Evolutionary conservation across 192 early-diverging fungal genomes (phyloP).

Genomic region (Gigaspora rosea): DNA sequence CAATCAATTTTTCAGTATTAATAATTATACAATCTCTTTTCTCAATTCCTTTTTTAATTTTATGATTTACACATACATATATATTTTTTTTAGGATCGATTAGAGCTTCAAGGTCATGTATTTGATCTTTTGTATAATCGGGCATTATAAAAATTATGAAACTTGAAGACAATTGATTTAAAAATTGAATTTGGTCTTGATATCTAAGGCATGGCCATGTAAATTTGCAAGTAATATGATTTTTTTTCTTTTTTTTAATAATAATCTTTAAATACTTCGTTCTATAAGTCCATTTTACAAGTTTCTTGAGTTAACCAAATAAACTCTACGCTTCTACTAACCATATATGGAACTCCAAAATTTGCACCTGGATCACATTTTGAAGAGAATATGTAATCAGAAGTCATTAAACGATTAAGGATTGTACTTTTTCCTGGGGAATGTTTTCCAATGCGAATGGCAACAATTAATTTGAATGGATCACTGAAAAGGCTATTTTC

Average conservation of each 20-base stretch:
- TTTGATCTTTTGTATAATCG: slow-evolving; percentile 3
- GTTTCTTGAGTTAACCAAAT: slow-evolving; percentile 30
- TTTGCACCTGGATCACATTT: slow-evolving; percentile 18
- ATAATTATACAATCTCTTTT: neutral
- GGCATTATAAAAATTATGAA: slow-evolving; percentile 31
- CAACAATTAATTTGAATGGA: slow-evolving; percentile 23
- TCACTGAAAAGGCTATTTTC: slow-evolving; percentile 30
- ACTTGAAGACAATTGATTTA: slow-evolving; percentile 17
- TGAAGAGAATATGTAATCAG: slow-evolving; percentile 27
- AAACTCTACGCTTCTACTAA: slow-evolving; percentile 30
- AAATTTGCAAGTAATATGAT: slow-evolving; percentile 32
- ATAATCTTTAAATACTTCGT: slow-evolving; percentile 4
- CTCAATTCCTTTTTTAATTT: neutral
- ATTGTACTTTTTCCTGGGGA: slow-evolving; percentile 23
- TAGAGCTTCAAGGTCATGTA: neutral
- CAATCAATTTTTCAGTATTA: slow-evolving; percentile 11
- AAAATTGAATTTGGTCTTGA: slow-evolving; percentile 22
- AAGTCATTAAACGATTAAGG: slow-evolving; percentile 25
- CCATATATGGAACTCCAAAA: slow-evolving; percentile 1
- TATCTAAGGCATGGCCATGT: slow-evolving; percentile 30
- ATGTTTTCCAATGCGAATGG: slow-evolving; percentile 23
- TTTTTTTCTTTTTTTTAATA: neutral
- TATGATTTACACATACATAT: neutral
- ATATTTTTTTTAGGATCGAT: neutral
- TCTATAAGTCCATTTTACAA: slow-evolving; percentile 20